Evolutionary conservation across 441 rosid genomes (phyloP), one percentile per base, ranked within the genome.

Genomic region (Pelargonium cotyledonis): DNA sequence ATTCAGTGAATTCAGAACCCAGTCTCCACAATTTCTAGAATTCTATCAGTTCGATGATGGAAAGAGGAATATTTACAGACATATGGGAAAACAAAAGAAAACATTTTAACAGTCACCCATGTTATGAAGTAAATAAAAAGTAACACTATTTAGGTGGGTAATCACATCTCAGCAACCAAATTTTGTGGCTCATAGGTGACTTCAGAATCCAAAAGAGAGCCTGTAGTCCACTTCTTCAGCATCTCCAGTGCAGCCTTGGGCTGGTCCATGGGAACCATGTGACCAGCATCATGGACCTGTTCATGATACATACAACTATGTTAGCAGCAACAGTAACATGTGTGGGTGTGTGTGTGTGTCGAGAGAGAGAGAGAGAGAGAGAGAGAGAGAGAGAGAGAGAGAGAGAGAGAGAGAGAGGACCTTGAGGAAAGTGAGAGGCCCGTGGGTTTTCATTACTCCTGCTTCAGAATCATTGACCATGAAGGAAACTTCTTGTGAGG

Each of bases 261-360:
- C 76, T 94, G 99, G 81, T 94, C 99, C 99, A 94, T 94, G 0
- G 99, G 99, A 75, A 91, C 96, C 99, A 94, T 91, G 80, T 94
- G 98, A 77, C 97, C 96, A 0, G 97, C 95, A 74, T 94, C 82
- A 0, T 81, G 90, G 44, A 90, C 97, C 96, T 94, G 83, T 75
- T n/a, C n/a, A n/a, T 65, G 38, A 6, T 41, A 55, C 49, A 49
- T 10, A 57, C 79, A 47, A 65, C 35, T 29, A 21, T 29, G 29
- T 85, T 38, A 83, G 71, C 38, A 69, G 29, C 9, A 14, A 10
- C 9, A 0, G 1, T 51, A n/a, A n/a, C 58, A 51, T 51, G 16
- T 51, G 58, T 51, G 38, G 6, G 18, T n/a, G 58, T 51, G 58
- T n/a, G 58, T 49, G 57, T 2, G 57, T 11, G 57, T 11, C 0